Percentiles rank a stretch among this genome's conserved stretches.
These are phyloP conservation scores for Botrytis pseudocinerea DNA, from an alignment of 2,329 filamentous ascomycete species.

Conservation along the genomic window DNA sequence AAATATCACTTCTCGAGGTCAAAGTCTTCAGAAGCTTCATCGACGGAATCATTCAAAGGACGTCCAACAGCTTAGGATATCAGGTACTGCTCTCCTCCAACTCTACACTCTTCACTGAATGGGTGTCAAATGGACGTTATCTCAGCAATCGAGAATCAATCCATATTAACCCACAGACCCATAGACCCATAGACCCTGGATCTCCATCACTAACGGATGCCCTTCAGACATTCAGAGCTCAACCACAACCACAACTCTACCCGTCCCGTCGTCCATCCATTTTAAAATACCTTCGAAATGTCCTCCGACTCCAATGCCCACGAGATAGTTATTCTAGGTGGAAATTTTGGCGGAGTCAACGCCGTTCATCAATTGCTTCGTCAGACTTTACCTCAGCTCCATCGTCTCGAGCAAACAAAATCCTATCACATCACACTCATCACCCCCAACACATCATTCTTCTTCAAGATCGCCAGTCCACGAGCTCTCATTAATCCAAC, in stretches of 20 bases:
- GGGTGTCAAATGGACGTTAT: not conserved
- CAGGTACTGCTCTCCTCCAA: not conserved
- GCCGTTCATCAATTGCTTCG: slow-evolving; percentile 53
- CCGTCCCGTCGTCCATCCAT: not conserved
- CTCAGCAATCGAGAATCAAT: not conserved
- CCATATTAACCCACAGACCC: not conserved
- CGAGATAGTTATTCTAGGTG: slow-evolving; percentile 52
- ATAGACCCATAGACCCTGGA: not conserved
- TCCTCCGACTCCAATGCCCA: slow-evolving; percentile 11
- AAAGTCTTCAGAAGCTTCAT: not conserved
- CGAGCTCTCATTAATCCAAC: slow-evolving; percentile 50
- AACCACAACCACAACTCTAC: not conserved
- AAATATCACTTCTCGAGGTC: not conserved
- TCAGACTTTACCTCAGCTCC: slow-evolving; percentile 48
- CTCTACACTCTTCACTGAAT: not conserved
- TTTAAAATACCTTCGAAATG: slow-evolving; percentile 12
- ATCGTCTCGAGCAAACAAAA: slow-evolving; percentile 33
- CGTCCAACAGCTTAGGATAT: not conserved
- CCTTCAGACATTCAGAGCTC: not conserved
- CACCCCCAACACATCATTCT: slow-evolving; percentile 45
- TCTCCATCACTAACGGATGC: not conserved
- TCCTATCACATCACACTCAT: slow-evolving; percentile 48
- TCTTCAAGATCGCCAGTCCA: slow-evolving; percentile 49
- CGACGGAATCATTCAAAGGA: not conserved
- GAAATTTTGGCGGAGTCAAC: slow-evolving; percentile 52